phyloP scores from a whole-genome alignment of 192 early-diverging fungal species.

The Coemansia sp. region DNA sequence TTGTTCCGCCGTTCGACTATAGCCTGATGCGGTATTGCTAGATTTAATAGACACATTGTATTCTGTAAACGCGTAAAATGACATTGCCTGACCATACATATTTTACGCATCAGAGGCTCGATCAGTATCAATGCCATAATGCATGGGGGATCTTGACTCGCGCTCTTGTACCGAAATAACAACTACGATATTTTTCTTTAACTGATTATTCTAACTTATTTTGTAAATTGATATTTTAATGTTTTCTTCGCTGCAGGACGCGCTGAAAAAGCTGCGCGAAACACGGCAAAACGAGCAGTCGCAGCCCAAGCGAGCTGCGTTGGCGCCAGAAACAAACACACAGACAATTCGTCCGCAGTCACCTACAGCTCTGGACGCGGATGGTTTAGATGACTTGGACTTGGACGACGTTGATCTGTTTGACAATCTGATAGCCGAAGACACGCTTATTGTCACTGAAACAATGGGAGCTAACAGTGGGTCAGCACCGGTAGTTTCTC shows the following conservation, averaged over 20 bases:
- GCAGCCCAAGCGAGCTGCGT: slow-evolving; percentile 20
- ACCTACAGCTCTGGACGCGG: neutral
- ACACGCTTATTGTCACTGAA: neutral
- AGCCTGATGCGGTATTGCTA: neutral
- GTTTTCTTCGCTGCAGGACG: slow-evolving; percentile 34
- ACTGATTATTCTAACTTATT: neutral
- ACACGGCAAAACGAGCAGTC: slow-evolving; percentile 18
- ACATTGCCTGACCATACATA: neutral
- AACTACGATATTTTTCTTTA: too few relatives aligned
- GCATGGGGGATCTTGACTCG: neutral
- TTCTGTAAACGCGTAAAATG: neutral
- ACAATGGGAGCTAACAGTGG: neutral
- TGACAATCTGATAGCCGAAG: slow-evolving; percentile 16
- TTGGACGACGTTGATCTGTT: slow-evolving; percentile 28
- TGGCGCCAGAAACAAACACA: slow-evolving; percentile 4
- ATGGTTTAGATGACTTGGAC: slow-evolving; percentile 18
- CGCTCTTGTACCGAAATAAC: too few relatives aligned
- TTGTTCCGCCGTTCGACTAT: neutral
- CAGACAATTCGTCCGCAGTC: neutral
- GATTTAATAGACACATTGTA: neutral
- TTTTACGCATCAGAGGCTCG: too few relatives aligned
- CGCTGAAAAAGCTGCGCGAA: slow-evolving; percentile 38
- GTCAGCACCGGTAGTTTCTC: neutral
- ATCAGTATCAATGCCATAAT: neutral
- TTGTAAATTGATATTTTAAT: slow-evolving; percentile 11